Evolutionary conservation across 129 eudicot genomes (phyloP).

Genomic region (Glebionis coronaria): DNA sequence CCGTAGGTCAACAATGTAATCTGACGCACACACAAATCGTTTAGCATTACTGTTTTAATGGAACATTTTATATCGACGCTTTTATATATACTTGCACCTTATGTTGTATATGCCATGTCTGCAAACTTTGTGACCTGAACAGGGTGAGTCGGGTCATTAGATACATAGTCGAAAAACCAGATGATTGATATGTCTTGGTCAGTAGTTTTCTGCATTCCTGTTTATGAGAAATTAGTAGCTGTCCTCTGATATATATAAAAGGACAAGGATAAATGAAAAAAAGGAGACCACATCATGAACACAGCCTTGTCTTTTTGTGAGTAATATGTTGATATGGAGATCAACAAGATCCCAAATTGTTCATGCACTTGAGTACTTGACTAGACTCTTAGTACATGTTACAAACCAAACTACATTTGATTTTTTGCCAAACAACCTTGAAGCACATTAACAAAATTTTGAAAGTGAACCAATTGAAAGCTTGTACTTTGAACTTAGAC

Average conservation of each 20-base stretch:
- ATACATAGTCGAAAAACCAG: background rate
- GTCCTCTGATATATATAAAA: conserved; percentile 7
- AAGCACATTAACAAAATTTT: too few relatives aligned
- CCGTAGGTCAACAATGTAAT: conserved; percentile 14
- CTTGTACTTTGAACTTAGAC: too few relatives aligned
- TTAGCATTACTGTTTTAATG: conserved; percentile 8
- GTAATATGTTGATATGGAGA: background rate
- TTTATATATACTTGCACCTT: background rate
- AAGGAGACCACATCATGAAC: background rate
- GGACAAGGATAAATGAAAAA: conserved; percentile 4
- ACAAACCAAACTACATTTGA: too few relatives aligned
- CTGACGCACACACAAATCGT: background rate
- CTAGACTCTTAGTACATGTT: too few relatives aligned
- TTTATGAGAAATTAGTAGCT: conserved; percentile 27
- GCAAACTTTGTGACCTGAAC: background rate
- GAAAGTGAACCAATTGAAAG: too few relatives aligned
- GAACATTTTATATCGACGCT: background rate
- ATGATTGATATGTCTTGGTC: conserved; percentile 10
- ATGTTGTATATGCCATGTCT: background rate
- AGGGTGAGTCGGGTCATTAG: background rate
- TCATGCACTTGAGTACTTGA: too few relatives aligned
- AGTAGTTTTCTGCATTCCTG: conserved; percentile 16
- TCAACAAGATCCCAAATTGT: too few relatives aligned
- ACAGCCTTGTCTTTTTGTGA: background rate
- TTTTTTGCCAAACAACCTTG: too few relatives aligned